Conservation (phyloP, 108 stramenopile species). For the Stephanodiscus minutulus region DNA sequence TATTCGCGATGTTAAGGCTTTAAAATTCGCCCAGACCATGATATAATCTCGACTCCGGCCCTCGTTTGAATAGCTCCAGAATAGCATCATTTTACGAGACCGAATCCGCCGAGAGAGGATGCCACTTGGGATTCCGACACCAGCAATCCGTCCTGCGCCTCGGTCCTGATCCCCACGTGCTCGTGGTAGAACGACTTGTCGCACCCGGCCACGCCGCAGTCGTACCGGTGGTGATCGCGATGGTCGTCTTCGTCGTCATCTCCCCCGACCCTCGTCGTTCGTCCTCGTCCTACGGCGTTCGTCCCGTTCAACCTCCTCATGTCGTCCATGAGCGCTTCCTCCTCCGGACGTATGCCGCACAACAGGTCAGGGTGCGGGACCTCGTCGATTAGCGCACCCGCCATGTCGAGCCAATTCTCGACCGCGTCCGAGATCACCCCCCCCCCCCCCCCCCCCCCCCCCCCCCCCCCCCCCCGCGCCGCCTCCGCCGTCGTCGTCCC, state of each 20-base stretch:
- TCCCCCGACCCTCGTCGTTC: background rate
- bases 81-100: no score
- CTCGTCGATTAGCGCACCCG: slow-evolving; percentile 56
- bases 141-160: slow-evolving; percentile 69
- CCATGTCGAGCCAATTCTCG: slow-evolving; percentile 76
- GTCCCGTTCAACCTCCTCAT: slow-evolving; percentile 38
- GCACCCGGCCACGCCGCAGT: slow-evolving; percentile 78
- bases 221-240: slow-evolving; percentile 51
- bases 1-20: no score
- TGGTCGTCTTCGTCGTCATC: slow-evolving; percentile 7
- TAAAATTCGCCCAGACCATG: no score
- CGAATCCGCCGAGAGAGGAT: background rate
- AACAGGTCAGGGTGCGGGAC: slow-evolving; percentile 59
- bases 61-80: no score
- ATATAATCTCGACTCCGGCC: no score
- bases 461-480: slow-evolving; percentile 22
- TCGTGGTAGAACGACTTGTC: slow-evolving; percentile 73
- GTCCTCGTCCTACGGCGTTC: background rate
- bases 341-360: slow-evolving; percentile 80
- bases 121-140: slow-evolving; percentile 55
- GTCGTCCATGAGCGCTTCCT: slow-evolving; percentile 66
- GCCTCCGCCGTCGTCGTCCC: slow-evolving; percentile 11
- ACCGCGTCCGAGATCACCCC: no score
- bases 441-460: slow-evolving; percentile 4
- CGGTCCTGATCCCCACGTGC: slow-evolving; percentile 75